Evolutionary conservation across 2,329 filamentous ascomycete species (phyloP).

Genomic region (Pestalotiopsis sp.): DNA sequence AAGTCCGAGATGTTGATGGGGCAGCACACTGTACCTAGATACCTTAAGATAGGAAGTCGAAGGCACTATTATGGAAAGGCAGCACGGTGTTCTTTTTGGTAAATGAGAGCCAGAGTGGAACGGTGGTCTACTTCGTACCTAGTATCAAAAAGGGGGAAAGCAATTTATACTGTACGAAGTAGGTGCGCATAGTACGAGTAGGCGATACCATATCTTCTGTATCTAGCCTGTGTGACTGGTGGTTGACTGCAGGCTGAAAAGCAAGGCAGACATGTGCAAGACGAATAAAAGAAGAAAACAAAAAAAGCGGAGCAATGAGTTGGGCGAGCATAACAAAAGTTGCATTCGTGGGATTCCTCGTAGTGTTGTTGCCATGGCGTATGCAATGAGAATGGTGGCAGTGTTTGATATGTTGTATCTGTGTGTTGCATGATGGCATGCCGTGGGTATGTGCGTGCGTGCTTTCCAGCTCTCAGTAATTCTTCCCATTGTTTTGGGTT

Average conservation of each 20-base stretch:
- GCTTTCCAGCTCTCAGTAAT: too few relatives aligned
- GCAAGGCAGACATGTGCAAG: neutral
- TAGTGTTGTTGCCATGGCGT: neutral
- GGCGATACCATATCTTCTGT: neutral
- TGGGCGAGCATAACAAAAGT: neutral
- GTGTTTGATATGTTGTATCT: neutral
- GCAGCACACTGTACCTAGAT: neutral
- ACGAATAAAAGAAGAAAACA: neutral
- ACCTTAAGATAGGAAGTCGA: neutral
- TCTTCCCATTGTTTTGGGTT: neutral
- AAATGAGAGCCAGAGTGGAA: neutral
- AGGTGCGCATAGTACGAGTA: neutral
- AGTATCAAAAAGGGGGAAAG: neutral
- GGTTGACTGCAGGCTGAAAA: neutral
- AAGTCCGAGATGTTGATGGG: neutral
- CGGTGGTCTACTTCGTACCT: neutral
- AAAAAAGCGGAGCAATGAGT: neutral
- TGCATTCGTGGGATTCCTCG: neutral
- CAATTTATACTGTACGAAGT: neutral
- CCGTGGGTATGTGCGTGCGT: neutral
- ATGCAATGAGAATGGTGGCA: slow-evolving; percentile 1
- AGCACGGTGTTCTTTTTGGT: neutral
- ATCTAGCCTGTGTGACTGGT: neutral
- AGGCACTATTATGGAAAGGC: neutral
- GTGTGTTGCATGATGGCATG: neutral